Base-by-base conservation (phyloP, 345 rosid genomes). In the Arabis hirsuta region DNA sequence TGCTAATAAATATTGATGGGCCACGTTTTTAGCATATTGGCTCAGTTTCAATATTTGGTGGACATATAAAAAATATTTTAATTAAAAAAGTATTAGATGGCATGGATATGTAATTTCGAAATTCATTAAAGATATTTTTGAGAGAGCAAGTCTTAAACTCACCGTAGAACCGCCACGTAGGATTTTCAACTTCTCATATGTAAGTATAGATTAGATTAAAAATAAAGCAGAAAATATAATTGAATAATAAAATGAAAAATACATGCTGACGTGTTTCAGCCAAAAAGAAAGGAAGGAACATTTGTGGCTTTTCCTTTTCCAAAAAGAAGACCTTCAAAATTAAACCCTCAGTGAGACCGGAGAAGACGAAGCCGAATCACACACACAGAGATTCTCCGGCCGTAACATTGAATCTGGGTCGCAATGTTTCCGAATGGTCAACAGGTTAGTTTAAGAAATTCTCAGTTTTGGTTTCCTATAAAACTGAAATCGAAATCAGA, bases 391-490 rank as follows among this genome's bases (percentile, higher is more conserved):
- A 60, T 74, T 67, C 63, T 61, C 43, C 63, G 32, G 55, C 50
- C 14, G 3, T 16, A 29, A 22, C 71, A 64, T 29, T 51, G 44
- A 59, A 43, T 7, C 48, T 31, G 12, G 11, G 19, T 29, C 50
- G 47, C 22, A 24, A 76, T 76, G 74, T 62, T 16, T 62, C 79
- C 71, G n/a, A 19, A 45, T 1, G 14, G 74, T 62, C 79, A 69
- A 12, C 70, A 68, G 79, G 79, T 75, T 7, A 24, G 74, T 48
- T 26, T 16, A 16, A 16, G 14, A 14, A 27, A 52, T 57, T n/a
- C 5, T 58, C 55, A 10, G 3, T 13, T 27, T 50, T 58, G 0
- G 9, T 48, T 10, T 2, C 38, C 22, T 0, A 41, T 7, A 55
- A 14, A 12, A 0, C 44, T 47, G 4, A 8, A 9, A 34, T 27